A percentile compares a stretch with the other conserved stretches of the same genome.
phyloP scores from a whole-genome alignment of 73 alveolate species.

The Durusdinium trenchii region DNA sequence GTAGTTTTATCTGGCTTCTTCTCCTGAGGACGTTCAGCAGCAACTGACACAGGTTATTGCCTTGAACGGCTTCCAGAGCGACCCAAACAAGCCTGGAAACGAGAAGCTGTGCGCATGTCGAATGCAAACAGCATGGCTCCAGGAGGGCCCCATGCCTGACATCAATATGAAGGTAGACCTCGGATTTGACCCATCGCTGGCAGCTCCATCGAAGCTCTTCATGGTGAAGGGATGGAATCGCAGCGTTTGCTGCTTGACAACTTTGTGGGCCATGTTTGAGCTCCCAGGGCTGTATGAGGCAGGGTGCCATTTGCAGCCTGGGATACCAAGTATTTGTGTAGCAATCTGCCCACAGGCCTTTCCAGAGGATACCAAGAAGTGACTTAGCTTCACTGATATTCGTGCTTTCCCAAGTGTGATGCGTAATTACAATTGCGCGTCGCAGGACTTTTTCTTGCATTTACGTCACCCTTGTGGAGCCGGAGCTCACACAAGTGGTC shows the following conservation, averaged over 20 bases:
- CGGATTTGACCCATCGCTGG: not conserved
- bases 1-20: not conserved
- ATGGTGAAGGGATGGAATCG: slow-evolving; percentile 12
- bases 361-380: too few relatives aligned
- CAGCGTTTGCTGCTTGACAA: not conserved
- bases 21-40: not conserved
- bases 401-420: too few relatives aligned
- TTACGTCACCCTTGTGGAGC: not conserved
- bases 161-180: not conserved
- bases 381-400: too few relatives aligned
- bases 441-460: not conserved
- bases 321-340: too few relatives aligned
- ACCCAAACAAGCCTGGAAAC: not conserved
- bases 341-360: too few relatives aligned
- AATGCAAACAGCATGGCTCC: not conserved
- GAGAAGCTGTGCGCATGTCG: not conserved
- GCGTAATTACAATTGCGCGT: too few relatives aligned
- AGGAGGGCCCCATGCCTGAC: not conserved
- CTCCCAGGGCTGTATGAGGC: too few relatives aligned
- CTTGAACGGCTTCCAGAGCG: not conserved
- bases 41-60: not conserved
- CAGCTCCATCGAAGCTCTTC: not conserved
- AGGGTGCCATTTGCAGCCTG: too few relatives aligned
- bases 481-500: not conserved
- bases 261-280: not conserved